Evolutionary conservation across 2,329 filamentous ascomycete genomes (phyloP).

Genomic region (Gyromitra esculenta): DNA sequence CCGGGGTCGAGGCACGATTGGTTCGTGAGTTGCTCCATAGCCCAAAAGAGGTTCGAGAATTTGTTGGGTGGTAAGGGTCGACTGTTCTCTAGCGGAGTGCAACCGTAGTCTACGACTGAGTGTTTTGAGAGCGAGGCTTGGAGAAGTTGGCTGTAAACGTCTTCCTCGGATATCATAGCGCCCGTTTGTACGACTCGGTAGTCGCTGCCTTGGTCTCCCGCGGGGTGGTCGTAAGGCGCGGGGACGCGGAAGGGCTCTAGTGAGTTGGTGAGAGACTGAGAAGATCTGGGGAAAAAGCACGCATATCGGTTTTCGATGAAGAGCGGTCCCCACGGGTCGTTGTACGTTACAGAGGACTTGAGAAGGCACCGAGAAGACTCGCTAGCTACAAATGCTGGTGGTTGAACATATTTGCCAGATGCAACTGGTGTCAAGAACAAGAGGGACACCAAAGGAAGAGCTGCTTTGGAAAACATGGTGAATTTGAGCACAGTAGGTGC

Average conservation of each 20-base stretch:
- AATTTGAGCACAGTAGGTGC: not conserved
- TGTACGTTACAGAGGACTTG: constrained; percentile 46
- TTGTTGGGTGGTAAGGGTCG: constrained; percentile 26
- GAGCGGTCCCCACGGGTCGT: constrained; percentile 44
- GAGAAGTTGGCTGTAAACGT: constrained; percentile 28
- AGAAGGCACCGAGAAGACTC: constrained; percentile 37
- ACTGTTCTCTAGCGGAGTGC: constrained; percentile 30
- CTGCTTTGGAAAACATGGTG: constrained; percentile 27
- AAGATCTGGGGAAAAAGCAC: constrained; percentile 40
- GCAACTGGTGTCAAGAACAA: constrained; percentile 20
- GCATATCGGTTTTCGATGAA: constrained; percentile 51
- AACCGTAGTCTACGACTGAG: constrained; percentile 48
- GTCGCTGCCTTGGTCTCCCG: constrained; percentile 44
- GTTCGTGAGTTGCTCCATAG: constrained; percentile 50
- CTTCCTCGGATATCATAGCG: constrained; percentile 23
- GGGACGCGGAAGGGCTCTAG: constrained; percentile 35
- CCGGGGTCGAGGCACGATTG: constrained; percentile 51
- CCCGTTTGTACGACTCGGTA: constrained; percentile 29
- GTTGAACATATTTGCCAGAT: constrained; percentile 17
- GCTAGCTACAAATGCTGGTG: constrained; percentile 12
- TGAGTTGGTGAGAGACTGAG: not conserved
- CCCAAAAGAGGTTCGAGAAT: constrained; percentile 52
- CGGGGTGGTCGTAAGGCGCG: constrained; percentile 49
- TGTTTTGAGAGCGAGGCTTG: constrained; percentile 38
- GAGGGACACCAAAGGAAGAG: constrained; percentile 27